phyloP scores from a whole-genome alignment of 805 yeast genomes.

The Saccharomycopsis babjevae region DNA sequence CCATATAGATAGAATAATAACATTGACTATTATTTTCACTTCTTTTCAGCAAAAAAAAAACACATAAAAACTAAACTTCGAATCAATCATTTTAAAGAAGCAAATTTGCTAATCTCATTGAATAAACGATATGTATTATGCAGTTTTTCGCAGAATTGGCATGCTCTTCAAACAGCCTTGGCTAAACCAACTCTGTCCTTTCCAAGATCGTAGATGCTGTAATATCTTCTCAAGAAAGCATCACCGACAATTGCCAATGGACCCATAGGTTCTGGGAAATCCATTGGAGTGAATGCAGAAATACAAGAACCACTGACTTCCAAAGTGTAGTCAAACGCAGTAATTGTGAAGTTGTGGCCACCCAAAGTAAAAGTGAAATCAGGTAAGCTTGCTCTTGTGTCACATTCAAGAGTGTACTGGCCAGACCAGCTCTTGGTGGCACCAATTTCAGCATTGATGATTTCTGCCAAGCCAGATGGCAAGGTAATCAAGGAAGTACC shows the following conservation, averaged over 20 bases:
- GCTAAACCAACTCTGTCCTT: constrained; percentile 94
- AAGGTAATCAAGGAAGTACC: constrained; percentile 94
- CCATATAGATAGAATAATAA: too few relatives aligned
- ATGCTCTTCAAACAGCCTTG: constrained; percentile 36
- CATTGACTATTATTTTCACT: too few relatives aligned
- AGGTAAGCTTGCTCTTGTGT: constrained; percentile 70
- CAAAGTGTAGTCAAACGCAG: constrained; percentile 85
- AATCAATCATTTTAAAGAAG: too few relatives aligned
- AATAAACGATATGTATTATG: too few relatives aligned
- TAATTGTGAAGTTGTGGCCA: constrained; percentile 85
- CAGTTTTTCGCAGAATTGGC: too few relatives aligned
- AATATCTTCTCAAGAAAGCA: constrained; percentile 90
- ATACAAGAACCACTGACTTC: constrained; percentile 94
- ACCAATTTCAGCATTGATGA: constrained; percentile 90
- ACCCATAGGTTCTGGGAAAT: constrained; percentile 94
- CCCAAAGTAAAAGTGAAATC: constrained; percentile 84
- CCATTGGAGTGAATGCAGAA: constrained; percentile 95
- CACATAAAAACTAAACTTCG: too few relatives aligned
- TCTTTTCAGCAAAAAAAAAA: too few relatives aligned
- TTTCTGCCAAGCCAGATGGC: constrained; percentile 93
- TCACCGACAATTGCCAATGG: constrained; percentile 96
- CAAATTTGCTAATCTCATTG: too few relatives aligned
- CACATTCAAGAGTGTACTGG: constrained; percentile 91
- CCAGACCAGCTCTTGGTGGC: constrained; percentile 97
- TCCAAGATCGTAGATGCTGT: constrained; percentile 87